Base-by-base conservation (phyloP, 768 basidiomycete species). In the Termitomyces sp. region DNA sequence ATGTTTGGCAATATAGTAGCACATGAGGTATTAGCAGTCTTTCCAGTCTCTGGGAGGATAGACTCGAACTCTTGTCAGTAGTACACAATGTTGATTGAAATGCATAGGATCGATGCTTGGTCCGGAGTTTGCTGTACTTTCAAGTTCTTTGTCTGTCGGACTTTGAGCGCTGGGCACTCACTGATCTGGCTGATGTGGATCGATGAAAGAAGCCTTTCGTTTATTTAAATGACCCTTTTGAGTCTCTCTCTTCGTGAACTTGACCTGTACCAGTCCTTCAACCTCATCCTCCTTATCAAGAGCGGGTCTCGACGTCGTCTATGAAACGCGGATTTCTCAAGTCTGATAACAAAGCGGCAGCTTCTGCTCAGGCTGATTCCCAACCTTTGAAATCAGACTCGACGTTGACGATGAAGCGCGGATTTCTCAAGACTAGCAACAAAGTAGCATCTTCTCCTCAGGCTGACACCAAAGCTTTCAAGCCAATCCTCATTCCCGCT, bases 251-350 rank as follows among this genome's bases (percentile, higher is more conserved):
- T 25, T 25, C 25, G 25, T 25, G 25, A 25, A 25, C 25, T 25
- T 25, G 49, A 42, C 25, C 36, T 36, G 10, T 32, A 5, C n/a
- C 9, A 11, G 34, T 59, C 36, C 29, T 60, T 47, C 7, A n/a
- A 32, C 32, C 36, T 56, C 9, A 55, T 20, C 25, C 4, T 42
- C 37, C 4, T 40, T 9, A 25, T 34, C 42, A 5, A 31, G 34
- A 48, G 32, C 29, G 38, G 32, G 1, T 32, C 50, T 45, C 36
- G 32, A 42, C 32, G 40, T 31, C 7, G 47, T 14, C 46, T 5
- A 61, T 61, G 55, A 56, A 61, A 36, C 60, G 60, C 34, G 56
- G 51, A 15, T 58, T 59, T 43, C 45, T 59, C 43, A 58, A 58
- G 11, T 40, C 52, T 17, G 4, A 15, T n/a, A 55, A 43, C 8